Conservation (phyloP, 164 flowering plant species). For the Umbellularia californica region DNA sequence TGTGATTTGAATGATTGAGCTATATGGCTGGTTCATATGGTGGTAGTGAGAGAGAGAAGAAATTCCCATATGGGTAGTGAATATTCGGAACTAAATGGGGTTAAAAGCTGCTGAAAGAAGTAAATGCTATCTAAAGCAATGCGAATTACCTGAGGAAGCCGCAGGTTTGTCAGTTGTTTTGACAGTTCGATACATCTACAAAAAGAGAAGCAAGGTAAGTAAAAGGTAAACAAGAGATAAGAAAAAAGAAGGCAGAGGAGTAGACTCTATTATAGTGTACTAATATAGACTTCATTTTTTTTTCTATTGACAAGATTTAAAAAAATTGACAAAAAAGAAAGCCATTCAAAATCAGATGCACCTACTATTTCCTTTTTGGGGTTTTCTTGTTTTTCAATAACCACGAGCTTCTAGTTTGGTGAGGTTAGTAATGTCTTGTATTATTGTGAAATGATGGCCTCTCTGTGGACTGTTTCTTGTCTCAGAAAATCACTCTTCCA, state of each 20-base stretch:
- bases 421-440: constrained; percentile 28
- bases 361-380: constrained; percentile 8
- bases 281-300: too few species aligned
- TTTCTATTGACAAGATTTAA: neutral
- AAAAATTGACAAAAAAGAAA: neutral
- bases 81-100: constrained; percentile 12
- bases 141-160: constrained; percentile 70
- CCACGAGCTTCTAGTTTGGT: constrained; percentile 48
- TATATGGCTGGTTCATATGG: too few species aligned
- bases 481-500: constrained; percentile 19
- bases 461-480: constrained; percentile 23
- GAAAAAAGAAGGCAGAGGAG: neutral
- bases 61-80: neutral
- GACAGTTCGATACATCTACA: constrained; percentile 83
- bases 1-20: neutral
- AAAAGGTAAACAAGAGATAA: constrained; percentile 4
- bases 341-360: neutral
- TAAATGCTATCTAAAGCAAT: constrained; percentile 24
- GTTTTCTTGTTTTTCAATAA: constrained; percentile 28
- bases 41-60: constrained; percentile 6
- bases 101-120: constrained; percentile 15
- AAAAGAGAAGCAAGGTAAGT: constrained; percentile 14
- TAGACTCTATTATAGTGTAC: neutral
- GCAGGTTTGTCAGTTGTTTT: constrained; percentile 79
- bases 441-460: constrained; percentile 66